phyloP scores from a whole-genome alignment of 176 grass and related monocot genomes.

The Triticum monococcum region DNA sequence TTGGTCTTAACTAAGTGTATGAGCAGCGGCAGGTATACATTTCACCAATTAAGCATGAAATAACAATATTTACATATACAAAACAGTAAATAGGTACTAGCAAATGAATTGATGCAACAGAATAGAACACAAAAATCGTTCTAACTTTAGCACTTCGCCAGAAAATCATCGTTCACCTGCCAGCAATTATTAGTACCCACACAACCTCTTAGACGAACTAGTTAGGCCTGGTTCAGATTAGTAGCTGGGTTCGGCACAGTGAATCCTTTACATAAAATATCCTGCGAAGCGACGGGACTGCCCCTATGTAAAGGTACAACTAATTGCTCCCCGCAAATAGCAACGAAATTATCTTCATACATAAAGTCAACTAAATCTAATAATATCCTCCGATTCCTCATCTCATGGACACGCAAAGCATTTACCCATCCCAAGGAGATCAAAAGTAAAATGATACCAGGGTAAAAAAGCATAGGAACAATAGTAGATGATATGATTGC shows the following conservation, averaged over 20 bases:
- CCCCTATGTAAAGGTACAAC: conserved; percentile 24
- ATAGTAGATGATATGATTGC: conserved; percentile 26
- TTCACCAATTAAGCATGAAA: conserved; percentile 48
- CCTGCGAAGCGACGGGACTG: conserved; percentile 3
- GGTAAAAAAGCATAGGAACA: neutral
- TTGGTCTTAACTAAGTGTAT: neutral
- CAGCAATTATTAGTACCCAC: neutral
- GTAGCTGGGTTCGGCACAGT: neutral
- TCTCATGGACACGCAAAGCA: neutral
- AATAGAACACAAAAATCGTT: conserved; percentile 8
- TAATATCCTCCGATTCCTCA: neutral
- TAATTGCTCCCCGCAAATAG: neutral
- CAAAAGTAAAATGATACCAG: neutral
- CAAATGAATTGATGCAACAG: conserved; percentile 26
- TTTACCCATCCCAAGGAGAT: neutral
- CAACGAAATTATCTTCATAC: conserved; percentile 4
- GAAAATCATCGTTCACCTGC: no score
- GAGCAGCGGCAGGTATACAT: neutral
- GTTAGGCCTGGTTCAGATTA: neutral
- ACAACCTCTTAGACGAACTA: no score
- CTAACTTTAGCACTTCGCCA: neutral
- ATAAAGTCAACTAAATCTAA: neutral
- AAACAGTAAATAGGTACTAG: conserved; percentile 2
- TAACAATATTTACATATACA: conserved; percentile 17
- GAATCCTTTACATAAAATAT: conserved; percentile 54